Conservation (phyloP, 257 asterid genomes). For the Przewalskia tangutica region DNA sequence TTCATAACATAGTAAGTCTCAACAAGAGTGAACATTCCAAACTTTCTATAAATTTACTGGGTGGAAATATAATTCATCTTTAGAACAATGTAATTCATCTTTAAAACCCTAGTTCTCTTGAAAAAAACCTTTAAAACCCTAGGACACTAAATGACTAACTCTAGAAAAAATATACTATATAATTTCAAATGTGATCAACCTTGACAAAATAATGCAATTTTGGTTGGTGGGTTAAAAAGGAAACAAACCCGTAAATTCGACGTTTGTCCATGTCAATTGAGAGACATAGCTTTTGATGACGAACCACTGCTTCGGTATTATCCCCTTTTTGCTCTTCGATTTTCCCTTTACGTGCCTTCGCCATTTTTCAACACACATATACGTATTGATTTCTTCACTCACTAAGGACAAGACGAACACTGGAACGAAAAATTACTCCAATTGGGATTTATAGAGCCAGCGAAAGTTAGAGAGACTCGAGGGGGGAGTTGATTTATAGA, state of each 20-base stretch:
- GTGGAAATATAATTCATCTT: not conserved
- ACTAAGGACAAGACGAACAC: not conserved
- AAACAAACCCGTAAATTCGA: slow-evolving; percentile 64
- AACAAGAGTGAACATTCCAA: not conserved
- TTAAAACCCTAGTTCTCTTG: not conserved
- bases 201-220: too few species aligned
- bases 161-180: too few species aligned
- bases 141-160: not conserved
- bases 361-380: slow-evolving; percentile 35
- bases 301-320: slow-evolving; percentile 80
- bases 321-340: slow-evolving; percentile 81
- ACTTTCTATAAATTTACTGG: not conserved
- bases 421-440: not conserved
- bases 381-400: not conserved
- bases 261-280: slow-evolving; percentile 87
- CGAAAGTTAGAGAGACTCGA: not conserved
- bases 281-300: slow-evolving; percentile 91
- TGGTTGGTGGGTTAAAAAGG: not conserved
- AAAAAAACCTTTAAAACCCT: not conserved
- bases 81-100: not conserved
- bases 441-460: not conserved
- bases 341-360: slow-evolving; percentile 77
- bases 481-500: not conserved
- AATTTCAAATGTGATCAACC: too few species aligned
- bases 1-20: not conserved